Evolutionary conservation across 169 alveolate species (phyloP), one percentile per base, ranked within the genome.

Genomic region (Plasmodium chabaudi): DNA sequence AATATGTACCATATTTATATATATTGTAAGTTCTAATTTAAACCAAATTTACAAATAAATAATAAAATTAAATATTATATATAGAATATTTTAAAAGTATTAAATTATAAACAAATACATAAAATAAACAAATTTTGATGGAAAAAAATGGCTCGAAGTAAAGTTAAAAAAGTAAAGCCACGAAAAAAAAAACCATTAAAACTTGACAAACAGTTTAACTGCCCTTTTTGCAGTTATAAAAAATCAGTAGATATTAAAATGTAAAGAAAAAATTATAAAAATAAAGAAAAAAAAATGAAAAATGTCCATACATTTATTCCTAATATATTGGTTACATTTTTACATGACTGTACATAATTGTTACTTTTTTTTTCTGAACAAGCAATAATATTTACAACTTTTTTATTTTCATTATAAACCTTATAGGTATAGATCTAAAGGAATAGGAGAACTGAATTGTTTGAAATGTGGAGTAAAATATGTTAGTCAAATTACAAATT

Each of bases 201-300:
- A 75, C 92, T 97, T 19, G 99, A 96, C 60, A 97, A 94, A 57
- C 98, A 97, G 70, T 98, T 98, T 77, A 96, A 97, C 60, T 98
- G 99, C 74, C 99, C 98, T 77, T 96, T 92, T 88, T 98, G 99
- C 94, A 97, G 97, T 86, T 97, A 97, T 84, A 95, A 92, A 39
- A 94, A 94, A 69, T 94, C 99, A 21, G 98, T 97, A 1, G 97
- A 95, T 53, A 96, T 97, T 9, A 95, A 93, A 82, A 84, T 98
- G 97, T 93, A 89, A 77, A 95, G 60, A 63, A 61, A 61, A 25
- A 79, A 47, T 42, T n/a, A 19, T 9, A 51, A 34, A 49, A 53
- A 21, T 2, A 17, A 23, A 46, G 6, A 65, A 74, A 53, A 34
- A 72, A 7, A 39, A 56, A 46, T 4, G 19, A 7, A 15, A 13